A percentile compares a stretch with the other conserved stretches of the same genome.
Conservation (phyloP, 2,329 filamentous ascomycete species). For the Akanthomyces muscarius region DNA sequence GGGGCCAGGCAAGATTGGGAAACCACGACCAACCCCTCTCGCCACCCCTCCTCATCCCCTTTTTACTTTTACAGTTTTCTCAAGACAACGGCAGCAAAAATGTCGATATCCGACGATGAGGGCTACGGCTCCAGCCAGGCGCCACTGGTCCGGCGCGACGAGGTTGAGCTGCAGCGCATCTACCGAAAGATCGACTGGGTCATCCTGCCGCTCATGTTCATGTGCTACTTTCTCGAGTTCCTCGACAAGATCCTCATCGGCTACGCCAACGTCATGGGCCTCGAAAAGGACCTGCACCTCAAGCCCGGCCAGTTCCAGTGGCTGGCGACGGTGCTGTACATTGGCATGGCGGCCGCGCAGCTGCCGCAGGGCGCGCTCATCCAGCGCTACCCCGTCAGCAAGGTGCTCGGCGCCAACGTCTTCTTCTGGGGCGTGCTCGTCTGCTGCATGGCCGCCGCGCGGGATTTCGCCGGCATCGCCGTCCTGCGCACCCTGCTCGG, state of each 20-base stretch:
- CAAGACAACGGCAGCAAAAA: neutral
- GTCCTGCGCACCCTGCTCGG: slow-evolving; percentile 43
- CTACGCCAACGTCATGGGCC: slow-evolving; percentile 30
- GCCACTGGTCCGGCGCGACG: neutral
- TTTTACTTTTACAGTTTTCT: neutral
- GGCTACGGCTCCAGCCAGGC: slow-evolving; percentile 4
- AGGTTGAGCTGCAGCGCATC: slow-evolving; percentile 17
- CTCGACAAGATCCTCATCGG: slow-evolving; percentile 29
- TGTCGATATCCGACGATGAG: neutral
- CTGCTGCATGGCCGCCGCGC: slow-evolving; percentile 40
- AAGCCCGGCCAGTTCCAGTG: slow-evolving; percentile 30
- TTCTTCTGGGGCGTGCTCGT: slow-evolving; percentile 36
- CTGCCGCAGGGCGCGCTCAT: slow-evolving; percentile 30
- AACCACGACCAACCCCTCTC: neutral
- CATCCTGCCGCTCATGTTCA: slow-evolving; percentile 27
- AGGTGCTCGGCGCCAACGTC: slow-evolving; percentile 32
- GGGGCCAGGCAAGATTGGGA: too few species aligned
- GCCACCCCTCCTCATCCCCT: neutral
- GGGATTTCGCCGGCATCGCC: slow-evolving; percentile 39
- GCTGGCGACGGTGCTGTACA: slow-evolving; percentile 31
- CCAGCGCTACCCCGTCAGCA: slow-evolving; percentile 32
- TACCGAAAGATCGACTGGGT: slow-evolving; percentile 25
- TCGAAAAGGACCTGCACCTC: slow-evolving; percentile 28
- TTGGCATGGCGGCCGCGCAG: slow-evolving; percentile 28
- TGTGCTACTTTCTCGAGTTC: slow-evolving; percentile 27